A percentile compares a stretch with the other conserved stretches of the same genome.
Evolutionary conservation across 257 asterid species (phyloP).

Genomic region (Przewalskia tangutica): DNA sequence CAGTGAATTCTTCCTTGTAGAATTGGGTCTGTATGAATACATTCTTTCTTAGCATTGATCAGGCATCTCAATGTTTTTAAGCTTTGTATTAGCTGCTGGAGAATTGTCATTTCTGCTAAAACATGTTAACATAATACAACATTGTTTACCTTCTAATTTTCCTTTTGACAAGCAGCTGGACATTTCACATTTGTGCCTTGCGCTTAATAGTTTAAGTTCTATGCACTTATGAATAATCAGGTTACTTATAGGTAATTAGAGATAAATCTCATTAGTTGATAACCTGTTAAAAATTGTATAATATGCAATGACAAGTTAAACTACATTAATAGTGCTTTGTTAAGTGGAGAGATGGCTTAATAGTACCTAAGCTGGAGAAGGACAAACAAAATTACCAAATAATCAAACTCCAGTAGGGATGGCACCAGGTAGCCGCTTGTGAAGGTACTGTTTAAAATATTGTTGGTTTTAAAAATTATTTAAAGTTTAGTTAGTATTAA

Average conservation of each 20-base stretch:
- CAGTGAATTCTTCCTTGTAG: background rate
- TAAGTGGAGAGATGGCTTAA: background rate
- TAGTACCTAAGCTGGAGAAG: no score
- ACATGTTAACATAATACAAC: background rate
- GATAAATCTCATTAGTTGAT: background rate
- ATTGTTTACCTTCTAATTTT: background rate
- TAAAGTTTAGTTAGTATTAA: no score
- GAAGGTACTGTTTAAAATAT: no score
- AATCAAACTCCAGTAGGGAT: no score
- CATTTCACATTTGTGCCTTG: background rate
- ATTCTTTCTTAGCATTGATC: slow-evolving; percentile 1
- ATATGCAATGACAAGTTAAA: background rate
- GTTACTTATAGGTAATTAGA: background rate
- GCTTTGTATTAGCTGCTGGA: background rate
- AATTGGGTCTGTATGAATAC: background rate
- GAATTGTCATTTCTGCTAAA: background rate
- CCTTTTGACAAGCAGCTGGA: background rate
- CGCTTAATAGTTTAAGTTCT: background rate
- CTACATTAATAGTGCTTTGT: background rate
- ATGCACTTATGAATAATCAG: background rate
- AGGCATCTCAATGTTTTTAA: background rate
- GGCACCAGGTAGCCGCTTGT: no score
- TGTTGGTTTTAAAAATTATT: no score
- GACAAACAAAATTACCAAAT: no score
- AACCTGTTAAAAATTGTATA: background rate